Evolutionary conservation across 2,329 filamentous ascomycete genomes (phyloP).

Genomic region (Penicillium brevicompactum): DNA sequence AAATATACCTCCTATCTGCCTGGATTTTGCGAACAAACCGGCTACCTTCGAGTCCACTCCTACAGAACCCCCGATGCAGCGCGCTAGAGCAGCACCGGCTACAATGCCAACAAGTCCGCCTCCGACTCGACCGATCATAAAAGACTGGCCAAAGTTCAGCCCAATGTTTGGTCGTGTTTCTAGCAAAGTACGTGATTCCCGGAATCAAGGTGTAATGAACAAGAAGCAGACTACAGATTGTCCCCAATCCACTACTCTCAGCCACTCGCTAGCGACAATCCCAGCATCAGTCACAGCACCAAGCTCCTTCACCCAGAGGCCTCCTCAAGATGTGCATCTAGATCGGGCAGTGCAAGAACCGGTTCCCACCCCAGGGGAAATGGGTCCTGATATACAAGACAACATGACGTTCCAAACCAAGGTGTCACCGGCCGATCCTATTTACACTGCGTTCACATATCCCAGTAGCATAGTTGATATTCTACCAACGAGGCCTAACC

Average conservation of each 20-base stretch:
- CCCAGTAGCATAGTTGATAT: too few relatives aligned
- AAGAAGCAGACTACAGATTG: not conserved
- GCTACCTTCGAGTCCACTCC: not conserved
- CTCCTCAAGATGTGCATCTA: not conserved
- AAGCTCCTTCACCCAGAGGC: not conserved
- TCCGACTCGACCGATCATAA: not conserved
- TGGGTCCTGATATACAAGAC: too few relatives aligned
- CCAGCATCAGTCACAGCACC: not conserved
- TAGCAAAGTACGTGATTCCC: not conserved
- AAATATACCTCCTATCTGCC: too few relatives aligned
- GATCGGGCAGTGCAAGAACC: not conserved
- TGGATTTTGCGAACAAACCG: too few relatives aligned
- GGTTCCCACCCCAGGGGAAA: too few relatives aligned
- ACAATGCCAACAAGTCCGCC: not conserved
- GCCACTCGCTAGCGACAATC: not conserved
- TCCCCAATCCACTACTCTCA: not conserved
- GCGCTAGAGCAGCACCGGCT: not conserved
- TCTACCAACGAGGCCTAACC: too few relatives aligned
- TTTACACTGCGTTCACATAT: too few relatives aligned
- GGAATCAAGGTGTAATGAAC: not conserved
- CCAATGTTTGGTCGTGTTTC: not conserved
- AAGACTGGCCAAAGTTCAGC: not conserved
- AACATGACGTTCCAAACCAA: too few relatives aligned
- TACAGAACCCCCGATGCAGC: not conserved
- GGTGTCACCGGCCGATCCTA: too few relatives aligned